Evolutionary conservation across 1,139 yeast genomes (phyloP), one percentile per base, ranked within the genome.

Genomic region (Suhomyces yuchorum): DNA sequence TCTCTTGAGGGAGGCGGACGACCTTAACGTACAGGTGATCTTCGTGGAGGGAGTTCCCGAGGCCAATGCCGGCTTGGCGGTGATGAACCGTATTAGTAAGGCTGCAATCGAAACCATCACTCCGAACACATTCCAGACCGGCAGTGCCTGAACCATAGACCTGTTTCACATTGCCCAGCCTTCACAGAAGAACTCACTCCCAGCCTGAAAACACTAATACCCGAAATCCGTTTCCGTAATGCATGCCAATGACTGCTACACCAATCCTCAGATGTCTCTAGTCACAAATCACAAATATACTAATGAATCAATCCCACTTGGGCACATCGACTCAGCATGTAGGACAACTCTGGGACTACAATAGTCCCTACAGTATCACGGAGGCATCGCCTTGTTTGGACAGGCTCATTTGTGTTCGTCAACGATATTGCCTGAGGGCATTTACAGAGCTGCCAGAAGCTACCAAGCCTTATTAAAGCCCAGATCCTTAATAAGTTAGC

Each of bases 71-170:
- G 99, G 99, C 0, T 73, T 92, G 47, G 99, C 99, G 0, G 85
- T 93, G 38, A 92, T 93, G 97, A 93, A 93, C 63, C 71, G 99
- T 55, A 73, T 93, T 36, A 75, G 79, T 43, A 93, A 93, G 64
- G 99, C 99, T 2, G 96, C 99, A 0, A 70, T 79, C 4, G 81
- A 77, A 45, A 77, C 71, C 15, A 58, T 75, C 50, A 58, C 37
- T 23, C 39, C 39, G 5, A 14, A 36, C 12, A 36, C 15, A 12
- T 36, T 36, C 28, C 19, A 20, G 32, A 14, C 7, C 15, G n/a
- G n/a, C n/a, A n/a, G n/a, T n/a, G n/a, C n/a, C n/a, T n/a, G n/a
- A n/a, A n/a, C n/a, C n/a, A n/a, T n/a, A n/a, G n/a, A n/a, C n/a
- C n/a, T n/a, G n/a, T n/a, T n/a, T n/a, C n/a, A n/a, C n/a, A n/a